These are phyloP conservation scores for Mortierella hygrophila DNA, from an alignment of 192 early-diverging fungal species.

Conservation along the genomic window DNA sequence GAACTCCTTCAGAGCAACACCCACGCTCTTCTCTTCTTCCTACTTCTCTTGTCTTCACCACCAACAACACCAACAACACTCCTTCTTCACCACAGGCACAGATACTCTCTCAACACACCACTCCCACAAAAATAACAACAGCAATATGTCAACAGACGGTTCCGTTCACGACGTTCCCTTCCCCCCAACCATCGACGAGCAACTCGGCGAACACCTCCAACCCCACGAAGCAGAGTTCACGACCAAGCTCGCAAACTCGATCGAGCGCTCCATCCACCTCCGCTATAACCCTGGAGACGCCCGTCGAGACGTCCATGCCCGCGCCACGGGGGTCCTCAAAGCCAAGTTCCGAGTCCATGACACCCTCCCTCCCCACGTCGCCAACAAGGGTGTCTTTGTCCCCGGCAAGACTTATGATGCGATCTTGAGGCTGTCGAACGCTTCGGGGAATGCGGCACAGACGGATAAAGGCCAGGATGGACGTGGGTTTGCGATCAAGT, in stretches of 20 bases:
- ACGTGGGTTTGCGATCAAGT: constrained; percentile 44
- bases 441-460: constrained; percentile 3
- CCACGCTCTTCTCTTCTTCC: neutral
- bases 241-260: constrained; percentile 17
- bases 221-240: constrained; percentile 19
- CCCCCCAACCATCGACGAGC: constrained; percentile 23
- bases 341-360: constrained; percentile 35
- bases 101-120: neutral
- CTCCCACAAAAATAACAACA: neutral
- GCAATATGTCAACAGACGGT: constrained; percentile 12
- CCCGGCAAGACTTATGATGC: constrained; percentile 51
- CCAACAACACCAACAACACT: neutral
- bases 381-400: constrained; percentile 43
- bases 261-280: constrained; percentile 6
- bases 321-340: constrained; percentile 29
- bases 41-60: neutral
- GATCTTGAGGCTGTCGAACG: constrained; percentile 34
- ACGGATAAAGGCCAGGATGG: constrained; percentile 18
- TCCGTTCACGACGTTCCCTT: constrained; percentile 27
- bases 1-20: neutral
- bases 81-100: neutral
- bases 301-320: constrained; percentile 41
- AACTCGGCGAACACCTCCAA: constrained; percentile 31
- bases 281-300: constrained; percentile 10
- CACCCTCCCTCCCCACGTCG: constrained; percentile 23